Conservation (phyloP, 192 early-diverging fungal species). For the Podila verticillata region DNA sequence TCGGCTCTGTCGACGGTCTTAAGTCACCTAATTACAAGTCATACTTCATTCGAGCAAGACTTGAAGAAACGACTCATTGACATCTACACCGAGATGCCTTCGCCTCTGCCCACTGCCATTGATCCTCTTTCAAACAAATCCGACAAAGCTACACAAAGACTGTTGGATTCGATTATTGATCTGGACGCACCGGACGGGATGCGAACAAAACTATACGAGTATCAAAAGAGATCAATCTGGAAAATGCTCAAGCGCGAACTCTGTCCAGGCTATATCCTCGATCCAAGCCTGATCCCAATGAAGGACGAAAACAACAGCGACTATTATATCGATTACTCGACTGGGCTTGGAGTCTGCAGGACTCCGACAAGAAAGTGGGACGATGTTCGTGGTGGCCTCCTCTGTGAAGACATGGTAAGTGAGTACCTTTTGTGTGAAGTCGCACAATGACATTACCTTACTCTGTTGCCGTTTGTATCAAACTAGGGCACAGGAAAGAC, state of each 20-base stretch:
- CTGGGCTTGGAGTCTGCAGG: slow-evolving; percentile 19
- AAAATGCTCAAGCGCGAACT: slow-evolving; percentile 78
- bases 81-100: slow-evolving; percentile 39
- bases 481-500: slow-evolving; percentile 82
- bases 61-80: slow-evolving; percentile 7
- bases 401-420: slow-evolving; percentile 85
- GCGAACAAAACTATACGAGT: slow-evolving; percentile 62
- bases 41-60: neutral
- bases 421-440: neutral
- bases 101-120: neutral
- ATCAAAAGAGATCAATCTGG: slow-evolving; percentile 75
- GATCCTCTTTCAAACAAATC: neutral
- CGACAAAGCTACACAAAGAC: neutral
- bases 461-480: neutral
- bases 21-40: too few relatives aligned
- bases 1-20: too few relatives aligned
- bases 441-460: neutral
- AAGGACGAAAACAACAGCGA: slow-evolving; percentile 33
- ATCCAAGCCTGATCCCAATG: slow-evolving; percentile 54
- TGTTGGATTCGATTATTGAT: slow-evolving; percentile 4
- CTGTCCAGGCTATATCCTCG: slow-evolving; percentile 61
- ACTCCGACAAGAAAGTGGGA: slow-evolving; percentile 35
- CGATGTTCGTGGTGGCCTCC: slow-evolving; percentile 71
- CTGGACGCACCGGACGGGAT: slow-evolving; percentile 44
- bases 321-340: slow-evolving; percentile 47